Conservation (phyloP, 164 flowering plant species). For the Umbilicus rupestris region DNA sequence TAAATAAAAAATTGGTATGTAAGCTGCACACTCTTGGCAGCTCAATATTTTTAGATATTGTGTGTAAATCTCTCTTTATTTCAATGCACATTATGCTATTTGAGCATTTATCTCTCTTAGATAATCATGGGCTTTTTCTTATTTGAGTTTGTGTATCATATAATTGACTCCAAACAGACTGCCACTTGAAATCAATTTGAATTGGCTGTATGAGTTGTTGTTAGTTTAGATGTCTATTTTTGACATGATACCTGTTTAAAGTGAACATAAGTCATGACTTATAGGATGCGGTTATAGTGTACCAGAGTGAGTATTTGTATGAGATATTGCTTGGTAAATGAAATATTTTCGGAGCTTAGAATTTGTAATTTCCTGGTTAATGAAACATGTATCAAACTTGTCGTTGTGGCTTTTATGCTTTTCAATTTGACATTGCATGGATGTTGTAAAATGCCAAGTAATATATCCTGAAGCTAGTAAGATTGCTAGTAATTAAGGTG, state of each 20-base stretch:
- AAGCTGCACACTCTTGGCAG: neutral
- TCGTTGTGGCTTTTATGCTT: too few species aligned
- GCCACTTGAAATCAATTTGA: too few species aligned
- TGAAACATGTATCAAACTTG: too few species aligned
- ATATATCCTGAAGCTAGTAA: neutral
- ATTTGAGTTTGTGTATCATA: neutral
- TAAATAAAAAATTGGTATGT: conserved; percentile 26
- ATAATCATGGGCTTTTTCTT: neutral
- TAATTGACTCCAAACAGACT: neutral
- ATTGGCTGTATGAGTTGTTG: too few species aligned
- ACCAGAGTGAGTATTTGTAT: neutral
- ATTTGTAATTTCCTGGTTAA: neutral
- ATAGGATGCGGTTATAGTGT: too few species aligned
- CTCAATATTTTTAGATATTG: neutral
- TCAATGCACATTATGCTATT: too few species aligned
- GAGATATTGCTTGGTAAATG: neutral
- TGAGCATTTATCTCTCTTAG: too few species aligned
- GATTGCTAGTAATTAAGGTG: neutral
- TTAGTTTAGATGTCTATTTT: too few species aligned
- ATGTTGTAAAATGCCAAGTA: too few species aligned
- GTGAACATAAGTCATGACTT: too few species aligned
- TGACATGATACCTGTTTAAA: too few species aligned
- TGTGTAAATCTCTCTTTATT: neutral
- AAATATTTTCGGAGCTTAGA: neutral
- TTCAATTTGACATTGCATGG: too few species aligned